Conservation (phyloP, 73 alveolate species). For the Blepharisma stoltei region DNA sequence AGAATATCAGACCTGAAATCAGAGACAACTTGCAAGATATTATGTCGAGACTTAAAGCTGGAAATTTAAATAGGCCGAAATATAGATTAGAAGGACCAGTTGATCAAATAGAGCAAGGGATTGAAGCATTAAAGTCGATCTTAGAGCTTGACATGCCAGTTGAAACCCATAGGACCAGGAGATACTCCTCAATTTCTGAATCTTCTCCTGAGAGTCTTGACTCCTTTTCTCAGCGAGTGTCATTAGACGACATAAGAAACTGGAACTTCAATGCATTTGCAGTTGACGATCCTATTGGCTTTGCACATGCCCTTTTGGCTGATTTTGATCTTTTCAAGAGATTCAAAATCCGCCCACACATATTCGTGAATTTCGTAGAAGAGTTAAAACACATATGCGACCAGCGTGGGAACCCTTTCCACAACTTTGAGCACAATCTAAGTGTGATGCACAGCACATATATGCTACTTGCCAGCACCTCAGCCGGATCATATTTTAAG, state of each 20-base stretch:
- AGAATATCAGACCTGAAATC: background rate
- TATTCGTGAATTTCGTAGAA: background rate
- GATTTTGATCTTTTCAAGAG: background rate
- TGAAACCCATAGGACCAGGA: background rate
- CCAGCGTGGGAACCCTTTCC: conserved; percentile 45
- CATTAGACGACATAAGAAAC: background rate
- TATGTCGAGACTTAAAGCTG: background rate
- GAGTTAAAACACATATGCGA: conserved; percentile 9
- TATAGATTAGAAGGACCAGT: background rate
- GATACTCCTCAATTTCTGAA: background rate
- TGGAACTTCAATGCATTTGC: conserved; percentile 25
- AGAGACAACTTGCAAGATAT: conserved; percentile 2
- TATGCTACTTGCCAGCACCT: conserved; percentile 8
- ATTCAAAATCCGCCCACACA: background rate
- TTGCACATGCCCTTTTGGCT: background rate
- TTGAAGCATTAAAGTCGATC: conserved; percentile 14
- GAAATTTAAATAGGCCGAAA: background rate
- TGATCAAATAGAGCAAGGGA: background rate
- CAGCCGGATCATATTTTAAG: conserved; percentile 21
- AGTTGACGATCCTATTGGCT: background rate
- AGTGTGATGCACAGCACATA: conserved; percentile 45
- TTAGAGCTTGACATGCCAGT: background rate
- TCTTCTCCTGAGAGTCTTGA: background rate
- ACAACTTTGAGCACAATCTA: conserved; percentile 49
- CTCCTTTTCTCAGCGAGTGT: background rate